These are phyloP conservation scores for Zancudomyces culisetae DNA, from an alignment of 371 early-diverging fungal genomes.

Conservation along the genomic window DNA sequence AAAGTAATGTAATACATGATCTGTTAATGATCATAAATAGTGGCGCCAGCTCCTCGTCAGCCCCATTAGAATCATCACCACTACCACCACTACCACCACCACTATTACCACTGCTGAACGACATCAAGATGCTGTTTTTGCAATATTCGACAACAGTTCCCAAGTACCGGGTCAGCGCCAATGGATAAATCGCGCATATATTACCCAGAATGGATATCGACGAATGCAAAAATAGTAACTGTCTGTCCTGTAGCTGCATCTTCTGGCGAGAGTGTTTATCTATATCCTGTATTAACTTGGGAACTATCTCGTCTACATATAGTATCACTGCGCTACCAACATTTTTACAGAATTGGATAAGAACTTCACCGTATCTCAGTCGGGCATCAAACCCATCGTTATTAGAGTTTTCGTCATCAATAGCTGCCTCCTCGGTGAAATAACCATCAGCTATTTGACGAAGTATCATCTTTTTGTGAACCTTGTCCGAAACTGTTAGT, in stretches of 20 bases:
- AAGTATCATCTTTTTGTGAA: slow-evolving; percentile 72
- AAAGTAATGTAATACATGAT: background rate
- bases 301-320: slow-evolving; percentile 35
- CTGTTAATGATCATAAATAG: background rate
- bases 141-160: background rate
- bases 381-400: slow-evolving; percentile 37
- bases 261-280: slow-evolving; percentile 3
- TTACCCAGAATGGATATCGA: slow-evolving; percentile 56
- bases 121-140: background rate
- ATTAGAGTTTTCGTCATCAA: slow-evolving; percentile 40
- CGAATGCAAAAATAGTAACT: slow-evolving; percentile 24
- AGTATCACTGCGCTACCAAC: slow-evolving; percentile 57
- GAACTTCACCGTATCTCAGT: slow-evolving; percentile 69
- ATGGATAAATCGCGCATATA: slow-evolving; percentile 52
- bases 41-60: background rate
- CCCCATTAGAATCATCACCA: background rate
- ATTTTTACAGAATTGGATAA: slow-evolving; percentile 64
- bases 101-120: background rate
- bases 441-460: slow-evolving; percentile 68
- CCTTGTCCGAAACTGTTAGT: slow-evolving; percentile 6
- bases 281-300: slow-evolving; percentile 43
- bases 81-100: background rate
- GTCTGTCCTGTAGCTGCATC: slow-evolving; percentile 4
- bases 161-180: slow-evolving; percentile 24
- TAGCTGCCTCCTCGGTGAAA: slow-evolving; percentile 60